These are phyloP conservation scores for Colletotrichum musae DNA, from an alignment of 2,329 filamentous ascomycete genomes.

Conservation along the genomic window DNA sequence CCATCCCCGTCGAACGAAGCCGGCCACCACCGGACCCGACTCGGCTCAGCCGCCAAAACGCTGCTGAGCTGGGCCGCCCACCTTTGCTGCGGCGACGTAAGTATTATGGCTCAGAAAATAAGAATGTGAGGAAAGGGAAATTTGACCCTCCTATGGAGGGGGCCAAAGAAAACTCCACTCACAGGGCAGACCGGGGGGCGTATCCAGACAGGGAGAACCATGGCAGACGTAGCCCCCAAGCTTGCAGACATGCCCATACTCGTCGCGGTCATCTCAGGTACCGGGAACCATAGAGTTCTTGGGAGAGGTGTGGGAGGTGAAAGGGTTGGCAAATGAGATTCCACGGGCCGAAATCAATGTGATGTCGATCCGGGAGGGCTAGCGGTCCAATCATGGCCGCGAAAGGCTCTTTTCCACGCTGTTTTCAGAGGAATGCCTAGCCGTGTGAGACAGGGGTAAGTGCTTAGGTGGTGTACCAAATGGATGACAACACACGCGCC, in stretches of 20 bases:
- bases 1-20: slow-evolving; percentile 30
- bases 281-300: background rate
- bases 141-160: background rate
- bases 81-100: background rate
- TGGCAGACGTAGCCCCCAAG: slow-evolving; percentile 24
- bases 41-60: slow-evolving; percentile 26
- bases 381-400: slow-evolving; percentile 2
- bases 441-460: slow-evolving; percentile 4
- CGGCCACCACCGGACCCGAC: background rate
- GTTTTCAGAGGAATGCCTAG: background rate
- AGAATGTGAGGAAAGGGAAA: background rate
- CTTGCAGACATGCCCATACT: slow-evolving; percentile 10
- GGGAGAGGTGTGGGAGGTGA: background rate
- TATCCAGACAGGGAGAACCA: background rate
- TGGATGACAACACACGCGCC: background rate
- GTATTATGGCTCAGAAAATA: background rate
- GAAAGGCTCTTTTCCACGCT: background rate
- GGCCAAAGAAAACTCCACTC: background rate
- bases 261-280: background rate
- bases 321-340: background rate
- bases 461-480: background rate
- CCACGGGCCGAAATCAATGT: background rate
- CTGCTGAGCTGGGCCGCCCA: background rate
- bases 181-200: slow-evolving; percentile 11
- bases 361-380: slow-evolving; percentile 1